Conservation (phyloP, 306 rosid species). For the Vigna nakashimae region DNA sequence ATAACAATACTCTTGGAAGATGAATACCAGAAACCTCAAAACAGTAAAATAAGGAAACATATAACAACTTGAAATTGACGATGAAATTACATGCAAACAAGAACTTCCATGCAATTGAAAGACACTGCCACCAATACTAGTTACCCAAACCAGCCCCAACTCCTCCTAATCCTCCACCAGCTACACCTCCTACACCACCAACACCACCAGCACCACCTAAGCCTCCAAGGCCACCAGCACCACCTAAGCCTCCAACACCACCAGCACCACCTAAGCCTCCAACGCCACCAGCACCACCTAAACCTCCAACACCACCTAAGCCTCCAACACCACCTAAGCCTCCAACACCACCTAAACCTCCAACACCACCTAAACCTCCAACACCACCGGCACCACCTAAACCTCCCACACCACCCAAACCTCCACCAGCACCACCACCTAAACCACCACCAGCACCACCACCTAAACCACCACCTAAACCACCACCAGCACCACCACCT, state of each 20-base stretch:
- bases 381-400: slow-evolving; percentile 11
- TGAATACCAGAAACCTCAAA: neutral
- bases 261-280: slow-evolving; percentile 33
- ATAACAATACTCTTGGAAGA: too few relatives aligned
- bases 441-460: too few relatives aligned
- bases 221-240: slow-evolving; percentile 6
- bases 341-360: slow-evolving; percentile 28
- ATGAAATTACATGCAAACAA: too few relatives aligned
- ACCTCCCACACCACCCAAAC: neutral
- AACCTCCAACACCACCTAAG: slow-evolving; percentile 36
- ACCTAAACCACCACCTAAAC: too few relatives aligned
- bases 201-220: slow-evolving; percentile 13
- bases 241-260: slow-evolving; percentile 36
- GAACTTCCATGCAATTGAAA: slow-evolving; percentile 27
- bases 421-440: too few relatives aligned
- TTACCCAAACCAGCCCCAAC: neutral
- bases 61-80: neutral
- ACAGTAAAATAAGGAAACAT: neutral
- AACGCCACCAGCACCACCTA: slow-evolving; percentile 37
- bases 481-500: too few relatives aligned
- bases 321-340: neutral
- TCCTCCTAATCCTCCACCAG: neutral
- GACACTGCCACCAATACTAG: neutral
- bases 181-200: slow-evolving; percentile 25
- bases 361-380: slow-evolving; percentile 10